Conservation (phyloP, 768 basidiomycete species). For the Mycena venus region DNA sequence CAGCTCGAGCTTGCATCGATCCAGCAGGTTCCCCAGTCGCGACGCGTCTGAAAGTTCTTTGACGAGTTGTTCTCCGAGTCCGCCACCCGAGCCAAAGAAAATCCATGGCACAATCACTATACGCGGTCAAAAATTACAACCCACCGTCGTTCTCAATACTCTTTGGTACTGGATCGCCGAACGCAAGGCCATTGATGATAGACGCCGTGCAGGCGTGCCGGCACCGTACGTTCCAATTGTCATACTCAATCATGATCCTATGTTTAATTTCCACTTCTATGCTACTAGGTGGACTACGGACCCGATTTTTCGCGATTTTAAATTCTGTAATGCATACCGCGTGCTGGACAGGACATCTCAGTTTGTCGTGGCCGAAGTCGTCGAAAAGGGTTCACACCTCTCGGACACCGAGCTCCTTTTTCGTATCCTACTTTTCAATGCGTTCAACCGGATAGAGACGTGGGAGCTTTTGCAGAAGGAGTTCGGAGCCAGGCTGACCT, state of each 20-base stretch:
- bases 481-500: slow-evolving; percentile 69
- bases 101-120: not conserved
- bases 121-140: slow-evolving; percentile 50
- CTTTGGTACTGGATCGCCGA: slow-evolving; percentile 73
- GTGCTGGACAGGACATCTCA: slow-evolving; percentile 80
- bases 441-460: slow-evolving; percentile 79
- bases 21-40: not conserved
- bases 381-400: slow-evolving; percentile 74
- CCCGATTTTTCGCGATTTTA: slow-evolving; percentile 63
- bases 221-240: slow-evolving; percentile 60
- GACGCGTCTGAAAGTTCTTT: slow-evolving; percentile 16
- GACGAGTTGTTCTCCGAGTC: not conserved
- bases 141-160: slow-evolving; percentile 70
- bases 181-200: slow-evolving; percentile 69
- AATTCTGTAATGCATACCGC: slow-evolving; percentile 83
- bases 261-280: slow-evolving; percentile 5
- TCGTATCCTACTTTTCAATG: slow-evolving; percentile 78
- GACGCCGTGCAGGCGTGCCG: slow-evolving; percentile 61
- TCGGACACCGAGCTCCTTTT: slow-evolving; percentile 74
- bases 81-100: not conserved
- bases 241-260: not conserved
- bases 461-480: slow-evolving; percentile 71
- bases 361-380: slow-evolving; percentile 76
- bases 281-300: slow-evolving; percentile 78
- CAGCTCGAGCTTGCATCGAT: not conserved